Evolutionary conservation across 805 yeast species (phyloP).

Genomic region (Pichia exigua): DNA sequence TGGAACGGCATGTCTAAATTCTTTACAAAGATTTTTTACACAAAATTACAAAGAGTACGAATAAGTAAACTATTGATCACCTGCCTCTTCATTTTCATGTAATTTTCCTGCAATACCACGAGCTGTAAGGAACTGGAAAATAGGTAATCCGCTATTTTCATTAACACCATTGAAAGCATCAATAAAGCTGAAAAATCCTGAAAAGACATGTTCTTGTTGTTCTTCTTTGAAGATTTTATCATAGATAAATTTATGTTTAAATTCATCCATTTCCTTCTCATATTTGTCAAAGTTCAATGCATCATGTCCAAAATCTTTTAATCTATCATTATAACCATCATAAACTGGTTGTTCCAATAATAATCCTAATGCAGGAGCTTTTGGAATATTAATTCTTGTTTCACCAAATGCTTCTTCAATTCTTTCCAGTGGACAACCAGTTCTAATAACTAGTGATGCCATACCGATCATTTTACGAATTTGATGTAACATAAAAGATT

Average conservation of each 20-base stretch:
- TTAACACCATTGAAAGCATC: conserved; percentile 66
- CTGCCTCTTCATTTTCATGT: not conserved
- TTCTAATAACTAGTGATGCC: conserved; percentile 80
- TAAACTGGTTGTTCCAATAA: conserved; percentile 88
- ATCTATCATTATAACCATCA: conserved; percentile 68
- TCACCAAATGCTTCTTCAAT: conserved; percentile 71
- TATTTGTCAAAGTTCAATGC: conserved; percentile 61
- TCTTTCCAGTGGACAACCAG: conserved; percentile 74
- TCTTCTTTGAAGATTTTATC: conserved; percentile 91
- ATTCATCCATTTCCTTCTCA: conserved; percentile 66
- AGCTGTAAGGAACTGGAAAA: conserved; percentile 51
- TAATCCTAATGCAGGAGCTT: conserved; percentile 94
- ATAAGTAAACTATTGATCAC: conserved; percentile 1
- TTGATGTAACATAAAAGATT: conserved; percentile 96
- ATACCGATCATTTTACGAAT: conserved; percentile 96
- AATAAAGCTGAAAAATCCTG: conserved; percentile 85
- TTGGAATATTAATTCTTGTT: conserved; percentile 80
- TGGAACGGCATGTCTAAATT: not conserved
- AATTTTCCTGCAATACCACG: conserved; percentile 27
- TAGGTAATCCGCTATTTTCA: conserved; percentile 41
- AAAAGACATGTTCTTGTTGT: conserved; percentile 75
- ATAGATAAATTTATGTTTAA: conserved; percentile 82
- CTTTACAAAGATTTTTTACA: not conserved
- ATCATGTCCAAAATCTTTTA: conserved; percentile 71
- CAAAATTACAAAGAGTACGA: not conserved